These are phyloP conservation scores for Plasmodium chabaudi DNA, from an alignment of 169 alveolate species.

Conservation along the genomic window DNA sequence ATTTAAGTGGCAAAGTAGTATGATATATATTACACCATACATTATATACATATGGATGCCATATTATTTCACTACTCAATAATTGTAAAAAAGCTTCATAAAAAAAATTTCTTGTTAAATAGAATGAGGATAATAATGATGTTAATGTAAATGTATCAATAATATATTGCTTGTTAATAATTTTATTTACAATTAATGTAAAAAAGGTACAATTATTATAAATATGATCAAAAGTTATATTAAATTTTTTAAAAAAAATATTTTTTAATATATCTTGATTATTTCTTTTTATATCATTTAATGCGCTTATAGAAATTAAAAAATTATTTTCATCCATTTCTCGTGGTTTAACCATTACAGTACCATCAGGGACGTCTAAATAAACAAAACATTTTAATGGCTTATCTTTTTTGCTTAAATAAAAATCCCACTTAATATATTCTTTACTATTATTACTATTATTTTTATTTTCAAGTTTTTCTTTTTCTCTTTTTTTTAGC, in stretches of 20 bases:
- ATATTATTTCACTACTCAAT: conserved; percentile 54
- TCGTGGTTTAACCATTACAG: conserved; percentile 54
- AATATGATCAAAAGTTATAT: conserved; percentile 46
- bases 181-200: conserved; percentile 23
- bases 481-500: conserved; percentile 3
- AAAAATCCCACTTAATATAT: conserved; percentile 9
- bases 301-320: conserved; percentile 53
- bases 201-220: conserved; percentile 45
- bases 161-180: conserved; percentile 18
- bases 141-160: conserved; percentile 11
- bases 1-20: conserved; percentile 56
- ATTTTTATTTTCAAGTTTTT: conserved; percentile 1
- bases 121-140: conserved; percentile 28
- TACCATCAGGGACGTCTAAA: conserved; percentile 34
- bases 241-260: conserved; percentile 44
- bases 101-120: conserved; percentile 17
- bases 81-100: conserved; percentile 23
- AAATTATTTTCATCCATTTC: conserved; percentile 34
- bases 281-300: conserved; percentile 64
- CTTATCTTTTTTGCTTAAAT: conserved; percentile 10
- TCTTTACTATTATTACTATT: neutral
- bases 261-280: conserved; percentile 64
- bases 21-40: conserved; percentile 49
- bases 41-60: conserved; percentile 54
- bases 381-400: conserved; percentile 61